These are phyloP conservation scores for Carex pumila DNA, from an alignment of 176 grass and related monocot species.

Conservation along the genomic window DNA sequence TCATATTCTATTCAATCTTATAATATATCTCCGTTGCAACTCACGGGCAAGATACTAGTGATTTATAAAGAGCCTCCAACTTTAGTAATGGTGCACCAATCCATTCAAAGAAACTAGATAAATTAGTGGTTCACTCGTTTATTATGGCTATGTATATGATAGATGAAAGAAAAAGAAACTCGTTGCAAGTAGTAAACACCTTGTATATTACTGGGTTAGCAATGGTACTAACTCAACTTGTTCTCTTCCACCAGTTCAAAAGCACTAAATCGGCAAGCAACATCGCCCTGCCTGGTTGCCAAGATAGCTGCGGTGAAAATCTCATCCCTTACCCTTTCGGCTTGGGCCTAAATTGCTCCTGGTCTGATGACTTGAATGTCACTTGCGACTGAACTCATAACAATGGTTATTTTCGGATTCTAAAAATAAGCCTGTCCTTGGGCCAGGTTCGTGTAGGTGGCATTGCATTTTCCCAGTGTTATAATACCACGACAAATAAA, in stretches of 20 bases:
- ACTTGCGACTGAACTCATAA: background rate
- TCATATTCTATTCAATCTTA: too few species aligned
- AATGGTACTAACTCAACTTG: too few species aligned
- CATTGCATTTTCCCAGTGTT: background rate
- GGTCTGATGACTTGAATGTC: background rate
- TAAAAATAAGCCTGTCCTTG: background rate
- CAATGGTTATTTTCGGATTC: background rate
- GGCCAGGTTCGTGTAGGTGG: background rate
- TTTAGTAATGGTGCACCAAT: too few species aligned
- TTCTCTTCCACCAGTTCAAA: background rate
- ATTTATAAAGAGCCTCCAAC: too few species aligned
- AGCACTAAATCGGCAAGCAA: background rate
- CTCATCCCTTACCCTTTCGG: conserved; percentile 15
- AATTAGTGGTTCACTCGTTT: too few species aligned
- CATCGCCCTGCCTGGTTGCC: background rate
- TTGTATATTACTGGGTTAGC: too few species aligned
- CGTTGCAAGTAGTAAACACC: too few species aligned
- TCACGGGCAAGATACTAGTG: too few species aligned
- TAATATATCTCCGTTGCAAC: too few species aligned
- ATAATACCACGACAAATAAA: background rate
- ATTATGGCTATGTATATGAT: too few species aligned
- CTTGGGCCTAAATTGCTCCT: background rate
- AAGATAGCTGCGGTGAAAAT: background rate
- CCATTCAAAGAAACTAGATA: too few species aligned
- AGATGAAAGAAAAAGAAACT: too few species aligned